These are phyloP conservation scores for Stygiomarasmius scandens DNA, from an alignment of 1,284 basidiomycete species.

Conservation along the genomic window DNA sequence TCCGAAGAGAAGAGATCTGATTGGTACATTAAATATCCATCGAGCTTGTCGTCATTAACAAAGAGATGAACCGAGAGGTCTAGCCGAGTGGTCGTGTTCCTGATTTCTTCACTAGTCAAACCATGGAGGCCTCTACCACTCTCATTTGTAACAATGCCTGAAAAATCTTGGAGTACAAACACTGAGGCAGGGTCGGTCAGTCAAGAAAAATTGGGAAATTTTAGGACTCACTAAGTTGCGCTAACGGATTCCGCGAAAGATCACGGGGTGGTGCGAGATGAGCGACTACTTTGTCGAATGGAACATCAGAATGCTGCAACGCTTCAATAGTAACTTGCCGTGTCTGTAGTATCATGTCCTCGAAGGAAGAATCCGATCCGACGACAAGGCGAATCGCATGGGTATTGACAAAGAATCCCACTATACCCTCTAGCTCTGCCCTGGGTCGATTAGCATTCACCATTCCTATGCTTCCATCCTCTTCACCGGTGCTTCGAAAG, in stretches of 20 bases:
- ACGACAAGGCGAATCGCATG: neutral
- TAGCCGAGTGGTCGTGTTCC: neutral
- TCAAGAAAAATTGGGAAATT: too few species aligned
- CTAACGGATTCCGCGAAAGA: neutral
- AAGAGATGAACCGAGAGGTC: neutral
- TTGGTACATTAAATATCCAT: neutral
- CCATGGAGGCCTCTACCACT: neutral
- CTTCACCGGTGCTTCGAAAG: neutral
- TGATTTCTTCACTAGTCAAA: neutral
- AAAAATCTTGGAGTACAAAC: neutral
- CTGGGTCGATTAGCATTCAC: neutral
- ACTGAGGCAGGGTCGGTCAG: too few species aligned
- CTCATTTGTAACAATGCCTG: neutral
- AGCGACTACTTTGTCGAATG: constrained; percentile 1
- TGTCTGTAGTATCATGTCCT: neutral
- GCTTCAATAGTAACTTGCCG: neutral
- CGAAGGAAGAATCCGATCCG: neutral
- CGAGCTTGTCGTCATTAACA: neutral
- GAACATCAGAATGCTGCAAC: neutral
- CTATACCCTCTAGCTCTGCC: neutral
- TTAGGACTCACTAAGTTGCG: neutral
- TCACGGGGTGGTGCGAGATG: neutral
- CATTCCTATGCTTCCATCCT: neutral
- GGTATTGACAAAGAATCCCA: neutral
- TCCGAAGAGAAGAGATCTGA: neutral